These are phyloP conservation scores for Phyllosticta citrichinensis DNA, from an alignment of 2,329 filamentous ascomycete species.

Conservation along the genomic window DNA sequence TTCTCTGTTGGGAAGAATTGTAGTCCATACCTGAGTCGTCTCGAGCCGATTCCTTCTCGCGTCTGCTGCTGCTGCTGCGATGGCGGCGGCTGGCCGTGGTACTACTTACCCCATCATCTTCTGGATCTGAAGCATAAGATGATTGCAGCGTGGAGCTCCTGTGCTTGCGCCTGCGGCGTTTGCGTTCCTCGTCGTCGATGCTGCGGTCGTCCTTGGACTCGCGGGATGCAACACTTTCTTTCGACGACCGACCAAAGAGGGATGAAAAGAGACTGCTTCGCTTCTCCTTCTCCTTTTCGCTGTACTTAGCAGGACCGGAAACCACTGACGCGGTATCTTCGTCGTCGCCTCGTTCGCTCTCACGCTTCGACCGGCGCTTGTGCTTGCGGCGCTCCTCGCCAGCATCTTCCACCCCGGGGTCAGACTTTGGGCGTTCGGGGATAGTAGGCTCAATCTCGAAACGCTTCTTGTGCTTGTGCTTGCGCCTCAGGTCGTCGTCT, in stretches of 20 bases:
- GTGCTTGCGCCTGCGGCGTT: slow-evolving; percentile 36
- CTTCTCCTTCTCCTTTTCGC: slow-evolving; percentile 28
- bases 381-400: slow-evolving; percentile 20
- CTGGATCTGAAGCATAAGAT: slow-evolving; percentile 11
- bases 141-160: slow-evolving; percentile 21
- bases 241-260: slow-evolving; percentile 33
- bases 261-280: slow-evolving; percentile 35
- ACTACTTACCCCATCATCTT: slow-evolving; percentile 14
- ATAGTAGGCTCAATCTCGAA: slow-evolving; percentile 24
- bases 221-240: slow-evolving; percentile 4
- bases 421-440: slow-evolving; percentile 27
- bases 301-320: slow-evolving; percentile 30
- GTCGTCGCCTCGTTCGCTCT: slow-evolving; percentile 23
- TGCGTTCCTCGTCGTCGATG: slow-evolving; percentile 26
- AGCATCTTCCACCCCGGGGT: slow-evolving; percentile 30
- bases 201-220: slow-evolving; percentile 18
- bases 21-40: slow-evolving; percentile 25
- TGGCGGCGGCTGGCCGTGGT: slow-evolving; percentile 18
- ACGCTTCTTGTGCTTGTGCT: slow-evolving; percentile 14
- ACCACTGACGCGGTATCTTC: slow-evolving; percentile 33
- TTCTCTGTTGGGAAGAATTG: slow-evolving; percentile 14
- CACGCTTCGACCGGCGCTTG: slow-evolving; percentile 25
- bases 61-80: slow-evolving; percentile 20
- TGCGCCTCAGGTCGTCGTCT: slow-evolving; percentile 5
- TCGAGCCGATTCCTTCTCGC: slow-evolving; percentile 32